Base-by-base conservation (phyloP, 768 basidiomycete species). In the Podaxis sp. region DNA sequence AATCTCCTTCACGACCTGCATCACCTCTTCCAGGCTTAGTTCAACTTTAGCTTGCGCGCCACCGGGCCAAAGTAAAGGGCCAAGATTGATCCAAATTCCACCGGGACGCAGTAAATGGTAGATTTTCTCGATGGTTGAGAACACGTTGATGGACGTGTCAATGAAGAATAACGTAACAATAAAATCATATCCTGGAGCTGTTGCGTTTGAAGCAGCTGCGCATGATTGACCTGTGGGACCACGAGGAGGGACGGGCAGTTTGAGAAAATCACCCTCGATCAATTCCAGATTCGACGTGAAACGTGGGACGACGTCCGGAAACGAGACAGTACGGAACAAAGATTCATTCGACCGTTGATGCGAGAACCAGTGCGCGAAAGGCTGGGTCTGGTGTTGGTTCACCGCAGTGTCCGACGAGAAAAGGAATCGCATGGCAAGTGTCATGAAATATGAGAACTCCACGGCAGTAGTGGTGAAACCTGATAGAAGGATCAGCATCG, bases 31-130 rank as follows among this genome's bases (percentile, higher is more conserved):
- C 40, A 89, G 77, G 60, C 83, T 86, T 51, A 87, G 73, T 69
- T 87, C 86, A 26, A 87, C 68, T 63, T 80, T 79, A 7, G 85
- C 78, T 66, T 82, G 78, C 0, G 75, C 84, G 8, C 85, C 84
- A 2, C 79, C 77, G 1, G 84, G 82, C 86, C 86, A 88, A 2
- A 90, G 75, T 20, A 90, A 73, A 7, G 88, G 89, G 1, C 88
- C 89, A 3, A 88, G 75, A 69, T 91, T 91, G 69, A 90, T 82
- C 89, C 88, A 91, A 8, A 72, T 77, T 2, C 88, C 89, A 3
- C 87, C 86, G 0, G 87, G 85, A 37, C 77, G 77, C 15, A 91
- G 79, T 22, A 88, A 78, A 12, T 64, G 44, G 68, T 83, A 77
- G 41, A 91, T 87, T 30, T 87, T 84, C 59, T 81, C 77, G 60